phyloP scores from a whole-genome alignment of 768 basidiomycete genomes.

The Sarcodon sp. region DNA sequence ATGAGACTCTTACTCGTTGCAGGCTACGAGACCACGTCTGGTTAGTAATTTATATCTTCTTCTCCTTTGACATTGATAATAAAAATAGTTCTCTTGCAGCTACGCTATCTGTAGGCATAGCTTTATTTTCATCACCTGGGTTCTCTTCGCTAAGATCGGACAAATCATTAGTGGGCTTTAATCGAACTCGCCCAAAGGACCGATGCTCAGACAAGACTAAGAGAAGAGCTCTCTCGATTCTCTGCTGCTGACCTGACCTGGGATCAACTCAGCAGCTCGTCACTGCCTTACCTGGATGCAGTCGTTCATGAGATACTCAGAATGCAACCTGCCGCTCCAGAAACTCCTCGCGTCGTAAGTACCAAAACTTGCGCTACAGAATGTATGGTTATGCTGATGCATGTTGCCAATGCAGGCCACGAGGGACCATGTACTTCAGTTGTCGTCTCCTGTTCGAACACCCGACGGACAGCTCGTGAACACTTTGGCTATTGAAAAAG shows the following conservation, averaged over 20 bases:
- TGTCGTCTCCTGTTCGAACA: conserved; percentile 35
- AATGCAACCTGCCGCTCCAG: conserved; percentile 22
- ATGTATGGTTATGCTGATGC: no score
- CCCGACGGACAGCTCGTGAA: conserved; percentile 24
- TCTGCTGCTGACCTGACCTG: conserved; percentile 34
- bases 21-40: conserved; percentile 42
- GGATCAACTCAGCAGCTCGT: conserved; percentile 31
- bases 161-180: conserved; percentile 30
- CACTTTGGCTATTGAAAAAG: conserved; percentile 32
- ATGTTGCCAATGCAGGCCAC: conserved; percentile 19
- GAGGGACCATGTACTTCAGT: conserved; percentile 45
- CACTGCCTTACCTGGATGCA: conserved; percentile 32
- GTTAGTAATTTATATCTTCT: conserved; percentile 9
- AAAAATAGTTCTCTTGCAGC: background rate
- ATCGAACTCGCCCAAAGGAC: conserved; percentile 37
- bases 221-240: conserved; percentile 33
- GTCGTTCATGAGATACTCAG: conserved; percentile 29
- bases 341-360: conserved; percentile 25
- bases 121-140: no score
- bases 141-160: no score
- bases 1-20: conserved; percentile 25
- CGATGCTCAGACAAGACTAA: conserved; percentile 32
- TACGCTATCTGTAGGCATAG: no score
- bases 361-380: no score
- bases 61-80: background rate